Percentiles rank a stretch among this genome's conserved stretches.
Evolutionary conservation across 1,284 basidiomycete genomes (phyloP).

Genomic region (Dichomitus squalens): DNA sequence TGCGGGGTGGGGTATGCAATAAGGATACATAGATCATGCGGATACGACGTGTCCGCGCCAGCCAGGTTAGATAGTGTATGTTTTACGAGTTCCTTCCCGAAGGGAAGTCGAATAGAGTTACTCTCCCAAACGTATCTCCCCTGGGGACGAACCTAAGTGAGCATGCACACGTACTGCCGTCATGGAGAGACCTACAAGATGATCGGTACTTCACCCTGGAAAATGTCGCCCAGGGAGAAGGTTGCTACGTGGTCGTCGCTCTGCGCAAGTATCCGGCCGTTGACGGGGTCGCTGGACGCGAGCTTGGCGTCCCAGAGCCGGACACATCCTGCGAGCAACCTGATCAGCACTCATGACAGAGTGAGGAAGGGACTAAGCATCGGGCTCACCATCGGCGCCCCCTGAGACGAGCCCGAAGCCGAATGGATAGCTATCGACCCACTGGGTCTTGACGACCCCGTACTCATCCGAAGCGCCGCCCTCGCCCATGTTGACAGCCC

Average conservation of each 20-base stretch:
- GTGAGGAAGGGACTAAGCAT: not conserved
- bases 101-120: slow-evolving; percentile 19
- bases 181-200: slow-evolving; percentile 53
- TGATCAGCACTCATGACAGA: not conserved
- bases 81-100: not conserved
- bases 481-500: not conserved
- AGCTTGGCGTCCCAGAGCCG: slow-evolving; percentile 62
- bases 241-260: slow-evolving; percentile 57
- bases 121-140: slow-evolving; percentile 26
- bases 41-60: too few species aligned
- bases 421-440: slow-evolving; percentile 50
- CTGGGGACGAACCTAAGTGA: slow-evolving; percentile 4
- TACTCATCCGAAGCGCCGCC: slow-evolving; percentile 33
- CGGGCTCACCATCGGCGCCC: slow-evolving; percentile 62
- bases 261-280: slow-evolving; percentile 53
- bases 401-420: slow-evolving; percentile 57
- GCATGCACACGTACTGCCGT: not conserved
- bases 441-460: slow-evolving; percentile 58
- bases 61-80: too few species aligned
- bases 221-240: slow-evolving; percentile 61
- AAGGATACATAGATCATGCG: not conserved
- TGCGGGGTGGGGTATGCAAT: not conserved
- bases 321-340: slow-evolving; percentile 53
- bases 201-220: slow-evolving; percentile 52
- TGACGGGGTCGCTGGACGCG: slow-evolving; percentile 38